These are phyloP conservation scores for Suillus brevipes DNA, from an alignment of 768 basidiomycete genomes.

Conservation along the genomic window DNA sequence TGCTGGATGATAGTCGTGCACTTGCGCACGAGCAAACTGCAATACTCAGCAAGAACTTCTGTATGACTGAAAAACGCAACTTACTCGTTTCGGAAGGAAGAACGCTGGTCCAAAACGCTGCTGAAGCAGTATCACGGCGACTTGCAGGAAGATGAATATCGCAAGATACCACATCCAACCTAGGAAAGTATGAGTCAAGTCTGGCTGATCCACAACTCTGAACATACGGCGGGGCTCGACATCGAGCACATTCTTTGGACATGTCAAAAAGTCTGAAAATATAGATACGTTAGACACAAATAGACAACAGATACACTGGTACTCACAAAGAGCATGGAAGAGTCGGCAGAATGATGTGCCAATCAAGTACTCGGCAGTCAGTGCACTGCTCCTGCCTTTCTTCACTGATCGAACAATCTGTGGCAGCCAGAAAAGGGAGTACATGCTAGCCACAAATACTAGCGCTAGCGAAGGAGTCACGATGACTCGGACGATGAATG, in stretches of 20 bases:
- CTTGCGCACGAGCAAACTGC: conserved; percentile 59
- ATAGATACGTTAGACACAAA: conserved; percentile 6
- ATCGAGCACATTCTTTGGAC: conserved; percentile 85
- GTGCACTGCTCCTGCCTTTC: conserved; percentile 67
- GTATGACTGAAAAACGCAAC: conserved; percentile 20
- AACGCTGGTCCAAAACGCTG: conserved; percentile 77
- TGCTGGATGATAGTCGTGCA: conserved; percentile 85
- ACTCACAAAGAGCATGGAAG: conserved; percentile 74
- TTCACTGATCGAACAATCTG: conserved; percentile 79
- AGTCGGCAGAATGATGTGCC: conserved; percentile 76
- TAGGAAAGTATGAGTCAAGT: conserved; percentile 27
- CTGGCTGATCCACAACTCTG: neutral
- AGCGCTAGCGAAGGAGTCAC: conserved; percentile 65
- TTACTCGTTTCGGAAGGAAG: conserved; percentile 73
- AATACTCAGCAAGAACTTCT: neutral
- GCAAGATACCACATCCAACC: conserved; percentile 68
- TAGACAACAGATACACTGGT: neutral
- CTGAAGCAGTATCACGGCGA: conserved; percentile 64
- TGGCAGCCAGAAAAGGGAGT: conserved; percentile 82
- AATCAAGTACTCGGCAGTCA: conserved; percentile 69
- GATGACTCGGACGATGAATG: conserved; percentile 73
- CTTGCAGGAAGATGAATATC: conserved; percentile 62
- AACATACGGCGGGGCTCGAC: conserved; percentile 69
- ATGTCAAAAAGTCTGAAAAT: conserved; percentile 71
- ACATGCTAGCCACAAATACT: conserved; percentile 64